A percentile compares a stretch with the other conserved stretches of the same genome.
Evolutionary conservation across 2,329 filamentous ascomycete genomes (phyloP).

Genomic region (Cladosporium colombiae): DNA sequence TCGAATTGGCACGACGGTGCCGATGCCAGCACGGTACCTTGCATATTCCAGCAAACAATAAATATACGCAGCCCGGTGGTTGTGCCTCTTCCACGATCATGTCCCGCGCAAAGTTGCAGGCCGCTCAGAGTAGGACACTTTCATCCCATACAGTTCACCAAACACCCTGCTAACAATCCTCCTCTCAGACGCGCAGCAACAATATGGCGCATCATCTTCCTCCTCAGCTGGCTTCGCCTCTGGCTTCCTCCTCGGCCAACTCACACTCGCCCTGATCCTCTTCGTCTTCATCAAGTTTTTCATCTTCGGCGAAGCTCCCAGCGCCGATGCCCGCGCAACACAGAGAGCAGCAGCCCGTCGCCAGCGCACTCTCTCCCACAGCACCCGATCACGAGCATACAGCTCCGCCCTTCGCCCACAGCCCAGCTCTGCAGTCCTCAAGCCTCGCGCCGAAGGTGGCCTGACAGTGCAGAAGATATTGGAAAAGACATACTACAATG

Average conservation of each 20-base stretch:
- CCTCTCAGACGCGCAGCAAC: slow-evolving; percentile 26
- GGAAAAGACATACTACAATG: slow-evolving; percentile 96
- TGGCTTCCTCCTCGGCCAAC: slow-evolving; percentile 87
- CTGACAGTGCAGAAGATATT: slow-evolving; percentile 93
- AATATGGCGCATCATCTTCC: slow-evolving; percentile 26
- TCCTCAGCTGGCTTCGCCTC: slow-evolving; percentile 73
- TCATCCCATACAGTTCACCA: background rate
- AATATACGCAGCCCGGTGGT: background rate
- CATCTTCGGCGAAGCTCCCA: slow-evolving; percentile 93
- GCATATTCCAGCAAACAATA: background rate
- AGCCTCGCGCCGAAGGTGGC: slow-evolving; percentile 33
- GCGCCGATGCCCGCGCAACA: slow-evolving; percentile 75
- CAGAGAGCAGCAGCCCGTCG: slow-evolving; percentile 73
- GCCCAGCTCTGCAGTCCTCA: slow-evolving; percentile 32
- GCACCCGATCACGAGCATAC: slow-evolving; percentile 42
- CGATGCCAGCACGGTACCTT: background rate
- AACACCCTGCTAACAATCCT: background rate
- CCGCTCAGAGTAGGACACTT: slow-evolving; percentile 30
- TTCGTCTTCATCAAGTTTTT: slow-evolving; percentile 99
- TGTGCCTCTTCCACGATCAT: slow-evolving; percentile 18
- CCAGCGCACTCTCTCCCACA: slow-evolving; percentile 71
- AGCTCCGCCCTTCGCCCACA: slow-evolving; percentile 38
- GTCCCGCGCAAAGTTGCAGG: slow-evolving; percentile 40
- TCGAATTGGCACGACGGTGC: background rate
- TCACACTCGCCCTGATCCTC: slow-evolving; percentile 87